Base-by-base conservation (phyloP, 495 filamentous ascomycete genomes). In the Echria macrotheca region DNA sequence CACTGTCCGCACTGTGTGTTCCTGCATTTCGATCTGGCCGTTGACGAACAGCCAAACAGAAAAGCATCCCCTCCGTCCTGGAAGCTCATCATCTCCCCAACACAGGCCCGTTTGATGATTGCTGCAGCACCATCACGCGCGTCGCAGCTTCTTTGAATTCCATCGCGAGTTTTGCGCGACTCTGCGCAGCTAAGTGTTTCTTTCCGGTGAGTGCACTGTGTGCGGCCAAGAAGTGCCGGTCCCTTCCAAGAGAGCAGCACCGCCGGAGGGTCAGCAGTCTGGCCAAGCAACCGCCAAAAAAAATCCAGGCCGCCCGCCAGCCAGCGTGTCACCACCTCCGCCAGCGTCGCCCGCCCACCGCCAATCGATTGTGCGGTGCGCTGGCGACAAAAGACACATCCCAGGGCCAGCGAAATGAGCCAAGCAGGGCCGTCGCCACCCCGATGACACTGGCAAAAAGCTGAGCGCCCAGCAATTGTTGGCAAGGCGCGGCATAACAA, bases 11-110 rank as follows among this genome's bases (percentile, higher is more conserved):
- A 45, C 42, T 31, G 42, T 45, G 42, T 23, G 58, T 58, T 54
- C 49, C 55, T 56, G 55, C 58, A 42, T 49, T 17, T 37, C 21
- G n/a, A 9, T 31, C 44, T 41, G 52, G n/a, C n/a, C n/a, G n/a
- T n/a, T n/a, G n/a, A n/a, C n/a, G n/a, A n/a, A n/a, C n/a, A n/a
- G n/a, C n/a, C n/a, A n/a, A n/a, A n/a, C n/a, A n/a, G n/a, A n/a
- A n/a, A n/a, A n/a, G n/a, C n/a, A n/a, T n/a, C n/a, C n/a, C n/a
- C n/a, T n/a, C n/a, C n/a, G n/a, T n/a, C n/a, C n/a, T n/a, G n/a
- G n/a, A n/a, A n/a, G n/a, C n/a, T n/a, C n/a, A n/a, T n/a, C n/a
- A n/a, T n/a, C n/a, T n/a, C n/a, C n/a, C n/a, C n/a, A n/a, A n/a
- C n/a, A n/a, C n/a, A n/a, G n/a, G n/a, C n/a, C n/a, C n/a, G n/a